phyloP scores from a whole-genome alignment of 176 grass and related monocot species.

The Musa beccarii region DNA sequence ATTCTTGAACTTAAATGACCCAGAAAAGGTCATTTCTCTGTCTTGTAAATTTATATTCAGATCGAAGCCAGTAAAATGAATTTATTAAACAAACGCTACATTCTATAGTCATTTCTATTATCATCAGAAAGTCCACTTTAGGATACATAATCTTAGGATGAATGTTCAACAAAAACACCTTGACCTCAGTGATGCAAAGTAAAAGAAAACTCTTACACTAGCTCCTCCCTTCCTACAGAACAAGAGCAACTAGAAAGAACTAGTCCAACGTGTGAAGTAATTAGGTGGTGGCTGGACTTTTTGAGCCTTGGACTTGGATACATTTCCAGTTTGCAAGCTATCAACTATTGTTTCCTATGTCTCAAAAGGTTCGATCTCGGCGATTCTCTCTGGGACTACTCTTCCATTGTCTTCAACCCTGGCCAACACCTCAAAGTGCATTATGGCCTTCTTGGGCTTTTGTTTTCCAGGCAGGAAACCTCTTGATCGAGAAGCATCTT shows the following conservation, averaged over 20 bases:
- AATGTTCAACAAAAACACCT: too few species aligned
- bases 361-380: constrained; percentile 48
- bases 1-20: too few species aligned
- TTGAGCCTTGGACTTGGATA: constrained; percentile 47
- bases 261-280: constrained; percentile 60
- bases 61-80: too few species aligned
- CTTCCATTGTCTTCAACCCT: constrained; percentile 55
- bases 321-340: constrained; percentile 44
- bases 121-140: too few species aligned
- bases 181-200: too few species aligned
- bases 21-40: too few species aligned
- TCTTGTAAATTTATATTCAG: too few species aligned
- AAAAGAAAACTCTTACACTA: background rate
- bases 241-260: background rate
- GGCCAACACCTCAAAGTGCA: constrained; percentile 78
- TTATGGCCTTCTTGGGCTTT: constrained; percentile 47
- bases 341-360: constrained; percentile 20
- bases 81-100: too few species aligned
- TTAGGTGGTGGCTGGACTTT: constrained; percentile 31
- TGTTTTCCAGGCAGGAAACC: constrained; percentile 58
- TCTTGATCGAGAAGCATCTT: constrained; percentile 45
- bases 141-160: too few species aligned
- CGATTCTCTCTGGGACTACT: constrained; percentile 65
- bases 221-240: background rate
- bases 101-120: too few species aligned